A percentile compares a stretch with the other conserved stretches of the same genome.
These are phyloP conservation scores for Henckelia pumila DNA, from an alignment of 257 asterid species.

Conservation along the genomic window DNA sequence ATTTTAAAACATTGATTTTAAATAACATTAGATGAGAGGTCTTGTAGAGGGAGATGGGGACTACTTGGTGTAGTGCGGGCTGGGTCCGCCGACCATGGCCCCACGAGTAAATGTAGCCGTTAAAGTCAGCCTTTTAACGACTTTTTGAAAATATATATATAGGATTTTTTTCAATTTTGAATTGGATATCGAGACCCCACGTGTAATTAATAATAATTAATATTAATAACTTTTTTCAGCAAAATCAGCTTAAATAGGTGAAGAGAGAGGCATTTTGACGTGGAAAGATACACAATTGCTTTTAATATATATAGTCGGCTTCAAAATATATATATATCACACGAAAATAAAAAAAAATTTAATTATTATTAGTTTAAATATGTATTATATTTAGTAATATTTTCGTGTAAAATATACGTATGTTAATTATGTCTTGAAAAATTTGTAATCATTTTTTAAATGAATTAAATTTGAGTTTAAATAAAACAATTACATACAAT, in stretches of 20 bases:
- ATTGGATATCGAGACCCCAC: conserved; percentile 21
- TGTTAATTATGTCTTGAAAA: no score
- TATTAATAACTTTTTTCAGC: neutral
- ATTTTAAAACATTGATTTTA: no score
- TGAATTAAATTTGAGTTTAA: no score
- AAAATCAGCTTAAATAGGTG: neutral
- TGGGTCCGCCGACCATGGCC: conserved; percentile 17
- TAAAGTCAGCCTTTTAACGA: conserved; percentile 21
- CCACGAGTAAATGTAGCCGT: conserved; percentile 28
- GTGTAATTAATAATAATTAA: conserved; percentile 25
- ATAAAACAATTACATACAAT: no score
- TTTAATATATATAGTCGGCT: no score
- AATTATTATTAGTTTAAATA: no score
- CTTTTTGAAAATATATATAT: neutral
- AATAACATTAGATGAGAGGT: neutral
- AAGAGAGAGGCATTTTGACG: neutral
- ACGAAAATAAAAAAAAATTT: no score
- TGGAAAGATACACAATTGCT: no score
- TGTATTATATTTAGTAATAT: no score
- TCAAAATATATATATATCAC: no score
- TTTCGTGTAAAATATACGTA: no score
- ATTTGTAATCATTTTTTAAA: no score
- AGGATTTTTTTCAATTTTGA: neutral
- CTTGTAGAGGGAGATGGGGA: neutral
- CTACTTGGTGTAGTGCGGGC: neutral